phyloP scores from a whole-genome alignment of 768 basidiomycete genomes.

The Tephrocybe sp. region DNA sequence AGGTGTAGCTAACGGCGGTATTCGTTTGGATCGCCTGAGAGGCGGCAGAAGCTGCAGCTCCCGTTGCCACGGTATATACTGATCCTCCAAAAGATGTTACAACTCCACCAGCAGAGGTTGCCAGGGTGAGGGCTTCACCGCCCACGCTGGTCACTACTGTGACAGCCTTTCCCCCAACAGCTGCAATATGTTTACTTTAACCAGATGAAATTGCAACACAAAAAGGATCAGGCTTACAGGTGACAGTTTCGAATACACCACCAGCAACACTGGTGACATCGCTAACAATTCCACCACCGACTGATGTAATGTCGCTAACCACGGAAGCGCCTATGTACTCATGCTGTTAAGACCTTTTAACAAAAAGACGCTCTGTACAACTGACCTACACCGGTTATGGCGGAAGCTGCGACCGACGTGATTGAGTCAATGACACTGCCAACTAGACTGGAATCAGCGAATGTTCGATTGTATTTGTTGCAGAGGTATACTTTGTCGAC shows the following conservation, averaged over 20 bases:
- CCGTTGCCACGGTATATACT: slow-evolving; percentile 48
- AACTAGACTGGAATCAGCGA: slow-evolving; percentile 23
- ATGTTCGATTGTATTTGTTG: neutral
- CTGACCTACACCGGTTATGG: slow-evolving; percentile 27
- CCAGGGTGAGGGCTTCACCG: slow-evolving; percentile 60
- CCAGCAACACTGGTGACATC: slow-evolving; percentile 28
- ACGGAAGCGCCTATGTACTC: slow-evolving; percentile 31
- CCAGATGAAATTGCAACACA: slow-evolving; percentile 10
- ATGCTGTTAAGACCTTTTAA: neutral
- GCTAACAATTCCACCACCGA: slow-evolving; percentile 24
- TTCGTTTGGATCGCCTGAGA: slow-evolving; percentile 19
- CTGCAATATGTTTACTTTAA: slow-evolving; percentile 31
- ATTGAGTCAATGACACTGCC: slow-evolving; percentile 35
- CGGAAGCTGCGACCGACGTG: slow-evolving; percentile 31
- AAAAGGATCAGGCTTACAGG: slow-evolving; percentile 30
- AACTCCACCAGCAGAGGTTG: slow-evolving; percentile 35
- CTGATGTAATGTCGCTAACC: slow-evolving; percentile 28
- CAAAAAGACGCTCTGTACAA: neutral
- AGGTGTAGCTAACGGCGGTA: slow-evolving; percentile 22
- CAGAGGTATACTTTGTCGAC: slow-evolving; percentile 41
- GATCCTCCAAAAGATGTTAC: slow-evolving; percentile 53
- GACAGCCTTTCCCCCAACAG: slow-evolving; percentile 46
- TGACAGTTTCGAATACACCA: slow-evolving; percentile 35
- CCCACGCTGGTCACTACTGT: slow-evolving; percentile 60
- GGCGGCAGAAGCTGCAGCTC: slow-evolving; percentile 26